A percentile compares a stretch with the other conserved stretches of the same genome.
Conservation (phyloP, 768 basidiomycete genomes). For the Hygrophoropsis aurantiaca region DNA sequence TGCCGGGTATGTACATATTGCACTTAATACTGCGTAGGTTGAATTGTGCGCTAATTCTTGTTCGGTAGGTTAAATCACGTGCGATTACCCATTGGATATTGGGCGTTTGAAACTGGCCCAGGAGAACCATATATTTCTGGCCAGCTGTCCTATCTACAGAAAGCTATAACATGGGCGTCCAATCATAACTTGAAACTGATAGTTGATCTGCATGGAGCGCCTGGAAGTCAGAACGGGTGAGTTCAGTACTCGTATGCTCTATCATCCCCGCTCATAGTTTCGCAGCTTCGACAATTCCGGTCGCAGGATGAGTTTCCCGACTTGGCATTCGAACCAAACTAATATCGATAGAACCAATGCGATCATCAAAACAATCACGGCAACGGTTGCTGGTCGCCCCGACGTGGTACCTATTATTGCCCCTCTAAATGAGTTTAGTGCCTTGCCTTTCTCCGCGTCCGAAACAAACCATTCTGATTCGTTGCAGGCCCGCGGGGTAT, state of each 20-base stretch:
- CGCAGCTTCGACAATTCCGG: conserved; percentile 77
- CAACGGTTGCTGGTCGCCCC: conserved; percentile 52
- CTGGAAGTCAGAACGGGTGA: conserved; percentile 84
- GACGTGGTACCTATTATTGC: conserved; percentile 64
- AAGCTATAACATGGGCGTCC: conserved; percentile 70
- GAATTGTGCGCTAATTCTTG: conserved; percentile 6
- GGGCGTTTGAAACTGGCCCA: conserved; percentile 78
- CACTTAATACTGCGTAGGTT: not conserved
- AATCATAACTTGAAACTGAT: conserved; percentile 76
- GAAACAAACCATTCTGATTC: not conserved
- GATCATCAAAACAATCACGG: conserved; percentile 59
- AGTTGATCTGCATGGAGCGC: conserved; percentile 76
- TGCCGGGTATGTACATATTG: conserved; percentile 55
- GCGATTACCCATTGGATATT: conserved; percentile 85
- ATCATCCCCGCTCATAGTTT: no score
- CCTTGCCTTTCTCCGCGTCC: not conserved
- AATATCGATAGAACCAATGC: conserved; percentile 46
- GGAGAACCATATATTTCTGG: conserved; percentile 82
- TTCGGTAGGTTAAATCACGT: conserved; percentile 71
- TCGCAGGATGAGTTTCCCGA: conserved; percentile 52
- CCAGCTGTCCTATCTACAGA: conserved; percentile 66
- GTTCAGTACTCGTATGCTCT: no score
- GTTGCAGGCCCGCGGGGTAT: conserved; percentile 48
- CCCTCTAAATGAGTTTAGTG: conserved; percentile 56
- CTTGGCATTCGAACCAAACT: conserved; percentile 49